Evolutionary conservation across 768 basidiomycete species (phyloP), one percentile per base, ranked within the genome.

Genomic region (Kwoniella europaea): DNA sequence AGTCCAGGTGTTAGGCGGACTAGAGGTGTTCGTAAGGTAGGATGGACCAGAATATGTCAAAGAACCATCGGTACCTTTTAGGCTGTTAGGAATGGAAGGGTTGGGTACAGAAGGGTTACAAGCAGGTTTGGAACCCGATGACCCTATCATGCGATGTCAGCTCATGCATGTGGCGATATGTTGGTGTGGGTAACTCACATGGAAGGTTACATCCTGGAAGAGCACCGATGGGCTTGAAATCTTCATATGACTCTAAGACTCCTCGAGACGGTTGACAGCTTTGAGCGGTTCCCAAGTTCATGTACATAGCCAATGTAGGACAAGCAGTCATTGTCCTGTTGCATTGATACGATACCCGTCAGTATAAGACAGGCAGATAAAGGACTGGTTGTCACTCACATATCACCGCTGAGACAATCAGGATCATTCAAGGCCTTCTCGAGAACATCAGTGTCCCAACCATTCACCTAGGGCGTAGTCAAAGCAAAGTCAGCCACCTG

Each of bases 361-460:
- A 57, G 12, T 27, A 16, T 13, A 10, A 24, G 29, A 12, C 24
- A 56, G 18, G 18, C 18, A 50, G 41, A 15, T 44, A 35, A 9
- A 10, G 27, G 6, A 29, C 41, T 16, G 22, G 18, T 35, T 35
- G 18, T 18, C 10, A 52, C 72, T 57, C 12, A 72, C 57, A 68
- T 66, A 24, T 68, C 65, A 29, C 66, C 69, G 10, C 54, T 65
- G 15, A 63, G 56, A 67, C 77, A 79, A 44, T 29, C 71, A 4
- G 72, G 68, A 46, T 68, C 56, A 74, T 89, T 86, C 13, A 90
- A 85, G 15, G 88, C 89, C 2, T 85, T 85, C 66, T 88, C 86
- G 2, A 90, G 84, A 42, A 89, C 85, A 64, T 86, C 86, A 0
- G 76, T 74, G 52, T 88, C 87, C 89, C 89, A 90, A 16, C 89